Evolutionary conservation across 768 basidiomycete species (phyloP).

Genomic region (Omphalotus guepiniiformis): DNA sequence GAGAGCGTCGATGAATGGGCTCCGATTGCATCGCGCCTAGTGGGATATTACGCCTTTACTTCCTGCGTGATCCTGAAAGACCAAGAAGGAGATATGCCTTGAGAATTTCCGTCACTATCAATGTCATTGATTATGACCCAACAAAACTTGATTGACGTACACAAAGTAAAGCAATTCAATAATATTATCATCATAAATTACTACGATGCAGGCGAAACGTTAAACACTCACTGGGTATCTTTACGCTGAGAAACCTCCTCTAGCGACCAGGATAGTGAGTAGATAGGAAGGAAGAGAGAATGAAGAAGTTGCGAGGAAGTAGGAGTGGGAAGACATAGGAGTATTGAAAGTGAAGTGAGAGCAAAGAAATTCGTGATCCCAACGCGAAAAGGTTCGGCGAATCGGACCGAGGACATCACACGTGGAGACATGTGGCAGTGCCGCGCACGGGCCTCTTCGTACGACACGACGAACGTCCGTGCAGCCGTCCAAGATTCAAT

Average conservation of each 20-base stretch:
- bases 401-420: no score
- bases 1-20: slow-evolving; percentile 84
- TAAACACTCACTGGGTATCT: slow-evolving; percentile 40
- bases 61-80: slow-evolving; percentile 64
- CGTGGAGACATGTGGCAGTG: no score
- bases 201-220: background rate
- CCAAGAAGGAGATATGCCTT: slow-evolving; percentile 33
- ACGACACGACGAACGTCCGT: no score
- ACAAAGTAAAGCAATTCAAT: no score
- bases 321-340: no score
- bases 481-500: no score
- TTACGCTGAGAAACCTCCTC: slow-evolving; percentile 61
- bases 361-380: no score
- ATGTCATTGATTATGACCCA: slow-evolving; percentile 80
- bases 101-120: slow-evolving; percentile 80
- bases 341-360: no score
- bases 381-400: no score
- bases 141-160: slow-evolving; percentile 50
- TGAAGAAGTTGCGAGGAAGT: no score
- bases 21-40: slow-evolving; percentile 83
- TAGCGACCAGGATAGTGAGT: slow-evolving; percentile 38
- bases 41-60: slow-evolving; percentile 78
- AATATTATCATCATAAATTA: no score
- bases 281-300: slow-evolving; percentile 19
- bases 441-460: no score